Evolutionary conservation across 495 filamentous ascomycete genomes (phyloP).

Genomic region (Antarctomyces pellizariae): DNA sequence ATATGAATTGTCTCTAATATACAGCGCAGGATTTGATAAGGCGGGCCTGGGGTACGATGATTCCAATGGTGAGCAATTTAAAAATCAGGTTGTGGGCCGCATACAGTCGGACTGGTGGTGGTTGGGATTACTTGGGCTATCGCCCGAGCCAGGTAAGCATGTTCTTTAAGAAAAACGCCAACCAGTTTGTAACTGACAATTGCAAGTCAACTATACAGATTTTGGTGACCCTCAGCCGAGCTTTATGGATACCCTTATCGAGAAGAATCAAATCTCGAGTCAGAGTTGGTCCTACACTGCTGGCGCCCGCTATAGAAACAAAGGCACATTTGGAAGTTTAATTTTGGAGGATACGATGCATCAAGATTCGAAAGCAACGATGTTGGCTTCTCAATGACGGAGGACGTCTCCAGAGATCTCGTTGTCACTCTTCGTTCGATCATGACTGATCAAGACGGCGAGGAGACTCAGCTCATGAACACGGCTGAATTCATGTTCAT

Average conservation of each 20-base stretch:
- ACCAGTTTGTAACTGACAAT: constrained; percentile 22
- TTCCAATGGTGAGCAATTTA: constrained; percentile 18
- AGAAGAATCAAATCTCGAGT: constrained; percentile 23
- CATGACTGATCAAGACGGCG: constrained; percentile 10
- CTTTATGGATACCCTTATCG: constrained; percentile 23
- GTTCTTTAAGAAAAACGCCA: constrained; percentile 26
- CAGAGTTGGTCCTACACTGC: constrained; percentile 32
- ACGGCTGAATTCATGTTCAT: constrained; percentile 20
- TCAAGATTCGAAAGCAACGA: constrained; percentile 25
- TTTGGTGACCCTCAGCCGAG: constrained; percentile 17
- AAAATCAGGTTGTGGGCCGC: constrained; percentile 23
- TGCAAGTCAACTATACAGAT: constrained; percentile 14
- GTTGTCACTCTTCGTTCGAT: constrained; percentile 25
- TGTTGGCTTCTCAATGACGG: constrained; percentile 23
- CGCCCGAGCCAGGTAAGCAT: constrained; percentile 9
- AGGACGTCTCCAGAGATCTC: constrained; percentile 24
- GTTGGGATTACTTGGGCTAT: constrained; percentile 9
- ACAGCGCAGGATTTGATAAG: constrained; percentile 25
- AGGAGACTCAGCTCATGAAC: constrained; percentile 13
- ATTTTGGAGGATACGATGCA: constrained; percentile 33
- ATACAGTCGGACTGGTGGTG: constrained; percentile 12
- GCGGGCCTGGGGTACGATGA: constrained; percentile 20
- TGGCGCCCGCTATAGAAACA: constrained; percentile 26
- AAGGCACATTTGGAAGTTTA: constrained; percentile 25
- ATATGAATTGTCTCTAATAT: constrained; percentile 13